These are phyloP conservation scores for Botrytis hyacinthi DNA, from an alignment of 2,329 filamentous ascomycete species.

Conservation along the genomic window DNA sequence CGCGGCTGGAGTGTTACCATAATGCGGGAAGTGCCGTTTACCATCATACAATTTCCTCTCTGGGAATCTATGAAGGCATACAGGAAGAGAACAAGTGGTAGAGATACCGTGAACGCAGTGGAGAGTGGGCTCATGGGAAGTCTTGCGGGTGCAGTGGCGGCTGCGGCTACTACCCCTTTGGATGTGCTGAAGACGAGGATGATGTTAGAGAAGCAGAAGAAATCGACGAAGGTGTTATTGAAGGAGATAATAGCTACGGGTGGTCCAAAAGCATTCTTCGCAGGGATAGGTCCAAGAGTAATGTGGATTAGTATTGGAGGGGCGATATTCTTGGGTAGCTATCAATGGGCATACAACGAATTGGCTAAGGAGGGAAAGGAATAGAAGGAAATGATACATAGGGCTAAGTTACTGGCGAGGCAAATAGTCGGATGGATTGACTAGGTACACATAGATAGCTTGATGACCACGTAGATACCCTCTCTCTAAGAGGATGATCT, in stretches of 20 bases:
- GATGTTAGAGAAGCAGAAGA: slow-evolving; percentile 77
- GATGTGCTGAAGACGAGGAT: slow-evolving; percentile 96
- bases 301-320: slow-evolving; percentile 95
- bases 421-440: background rate
- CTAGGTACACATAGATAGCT: background rate
- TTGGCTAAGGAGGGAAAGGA: slow-evolving; percentile 42
- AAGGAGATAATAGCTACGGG: slow-evolving; percentile 61
- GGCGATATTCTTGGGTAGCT: slow-evolving; percentile 90
- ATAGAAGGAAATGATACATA: background rate
- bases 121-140: slow-evolving; percentile 87
- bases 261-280: slow-evolving; percentile 68
- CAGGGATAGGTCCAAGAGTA: slow-evolving; percentile 75
- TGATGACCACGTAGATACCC: slow-evolving; percentile 3
- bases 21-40: slow-evolving; percentile 94
- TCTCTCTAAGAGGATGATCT: slow-evolving; percentile 5
- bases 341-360: slow-evolving; percentile 82
- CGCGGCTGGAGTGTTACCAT: slow-evolving; percentile 90
- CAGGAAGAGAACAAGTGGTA: slow-evolving; percentile 49
- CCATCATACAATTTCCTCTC: slow-evolving; percentile 92
- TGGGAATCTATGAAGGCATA: slow-evolving; percentile 90
- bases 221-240: slow-evolving; percentile 59
- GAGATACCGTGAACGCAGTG: slow-evolving; percentile 58
- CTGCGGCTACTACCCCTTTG: slow-evolving; percentile 84
- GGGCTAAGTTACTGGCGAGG: background rate
- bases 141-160: slow-evolving; percentile 78